Conservation (phyloP, 306 rosid species). For the Lithocarpus polystachyus region DNA sequence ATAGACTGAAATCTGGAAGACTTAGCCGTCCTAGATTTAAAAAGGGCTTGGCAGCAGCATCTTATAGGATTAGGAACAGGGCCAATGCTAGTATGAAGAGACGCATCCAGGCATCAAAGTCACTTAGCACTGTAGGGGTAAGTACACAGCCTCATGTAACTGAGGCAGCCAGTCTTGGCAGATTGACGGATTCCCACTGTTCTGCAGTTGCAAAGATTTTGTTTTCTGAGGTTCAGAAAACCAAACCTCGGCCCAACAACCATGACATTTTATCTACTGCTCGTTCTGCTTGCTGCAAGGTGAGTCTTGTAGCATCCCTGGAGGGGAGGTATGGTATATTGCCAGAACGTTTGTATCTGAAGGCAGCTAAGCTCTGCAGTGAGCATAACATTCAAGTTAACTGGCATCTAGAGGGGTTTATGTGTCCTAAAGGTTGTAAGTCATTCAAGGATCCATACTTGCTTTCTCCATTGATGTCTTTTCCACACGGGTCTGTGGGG, state of each 20-base stretch:
- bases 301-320: conserved; percentile 57
- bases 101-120: conserved; percentile 66
- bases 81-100: conserved; percentile 70
- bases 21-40: conserved; percentile 84
- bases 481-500: conserved; percentile 35
- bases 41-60: conserved; percentile 70
- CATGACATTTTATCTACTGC: conserved; percentile 68
- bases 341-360: conserved; percentile 74
- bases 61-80: conserved; percentile 78
- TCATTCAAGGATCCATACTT: conserved; percentile 41
- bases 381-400: conserved; percentile 54
- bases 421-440: conserved; percentile 76
- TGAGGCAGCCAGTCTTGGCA: conserved; percentile 51
- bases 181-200: conserved; percentile 64
- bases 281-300: conserved; percentile 79
- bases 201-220: conserved; percentile 79
- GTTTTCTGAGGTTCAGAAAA: conserved; percentile 83
- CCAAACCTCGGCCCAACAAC: conserved; percentile 75
- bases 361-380: conserved; percentile 91
- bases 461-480: conserved; percentile 57
- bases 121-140: conserved; percentile 44
- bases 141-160: conserved; percentile 41
- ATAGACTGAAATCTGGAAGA: conserved; percentile 87
- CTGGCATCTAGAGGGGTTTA: conserved; percentile 81
- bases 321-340: conserved; percentile 72